phyloP scores from a whole-genome alignment of 225 moss, liverwort and hornwort genomes.

The Thuidium tamariscinum region DNA sequence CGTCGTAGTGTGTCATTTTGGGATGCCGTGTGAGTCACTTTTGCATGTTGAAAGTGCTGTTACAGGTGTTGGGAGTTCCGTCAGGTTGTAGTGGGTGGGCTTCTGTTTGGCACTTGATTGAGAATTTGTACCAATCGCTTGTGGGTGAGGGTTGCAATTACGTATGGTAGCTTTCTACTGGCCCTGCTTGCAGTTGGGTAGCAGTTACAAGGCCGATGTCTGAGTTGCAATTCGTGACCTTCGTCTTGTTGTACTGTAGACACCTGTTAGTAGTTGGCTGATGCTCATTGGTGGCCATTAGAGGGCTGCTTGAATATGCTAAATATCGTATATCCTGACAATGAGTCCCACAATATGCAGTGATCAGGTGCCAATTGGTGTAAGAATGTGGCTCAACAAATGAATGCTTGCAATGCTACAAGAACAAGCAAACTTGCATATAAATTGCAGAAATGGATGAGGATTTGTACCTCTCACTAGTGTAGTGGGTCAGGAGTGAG shows the following conservation, averaged over 20 bases:
- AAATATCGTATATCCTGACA: too few species aligned
- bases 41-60: background rate
- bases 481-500: too few species aligned
- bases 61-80: background rate
- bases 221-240: background rate
- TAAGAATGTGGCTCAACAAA: background rate
- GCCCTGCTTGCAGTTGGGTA: background rate
- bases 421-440: background rate
- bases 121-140: background rate
- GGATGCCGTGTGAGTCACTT: background rate
- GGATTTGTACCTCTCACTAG: too few species aligned
- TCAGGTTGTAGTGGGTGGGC: background rate
- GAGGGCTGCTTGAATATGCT: background rate
- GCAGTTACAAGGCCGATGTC: fast-evolving
- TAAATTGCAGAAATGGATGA: too few species aligned
- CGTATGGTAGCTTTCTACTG: background rate
- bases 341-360: fast-evolving
- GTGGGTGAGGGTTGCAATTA: background rate
- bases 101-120: background rate
- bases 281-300: background rate
- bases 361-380: background rate
- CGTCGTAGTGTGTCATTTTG: background rate
- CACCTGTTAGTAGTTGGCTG: too few species aligned
- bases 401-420: background rate
- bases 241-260: fast-evolving